These are phyloP conservation scores for Chrysochromulina parva DNA, from an alignment of 78 protist species.

Conservation along the genomic window DNA sequence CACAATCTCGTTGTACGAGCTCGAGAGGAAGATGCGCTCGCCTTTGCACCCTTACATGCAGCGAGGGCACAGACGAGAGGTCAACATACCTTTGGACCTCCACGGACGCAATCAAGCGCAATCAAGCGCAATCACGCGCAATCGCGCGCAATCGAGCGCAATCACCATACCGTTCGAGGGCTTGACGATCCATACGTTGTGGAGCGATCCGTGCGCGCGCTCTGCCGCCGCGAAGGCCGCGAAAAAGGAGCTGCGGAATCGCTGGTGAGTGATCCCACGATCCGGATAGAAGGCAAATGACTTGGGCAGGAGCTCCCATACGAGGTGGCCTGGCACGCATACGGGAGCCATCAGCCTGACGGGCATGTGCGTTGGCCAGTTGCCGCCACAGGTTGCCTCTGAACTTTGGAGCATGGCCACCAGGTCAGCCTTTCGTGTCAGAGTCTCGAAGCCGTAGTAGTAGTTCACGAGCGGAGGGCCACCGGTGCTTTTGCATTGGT, in stretches of 20 bases:
- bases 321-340: background rate
- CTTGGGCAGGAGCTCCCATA: background rate
- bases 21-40: background rate
- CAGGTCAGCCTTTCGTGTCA: background rate
- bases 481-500: too few relatives aligned
- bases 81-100: too few relatives aligned
- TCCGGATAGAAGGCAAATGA: background rate
- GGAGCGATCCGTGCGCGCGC: too few relatives aligned
- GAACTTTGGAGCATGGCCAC: background rate
- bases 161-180: background rate
- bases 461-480: background rate
- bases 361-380: background rate
- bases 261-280: background rate
- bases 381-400: background rate
- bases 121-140: too few relatives aligned
- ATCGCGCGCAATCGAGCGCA: too few relatives aligned
- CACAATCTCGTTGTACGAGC: background rate
- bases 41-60: background rate
- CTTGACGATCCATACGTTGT: background rate
- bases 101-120: too few relatives aligned
- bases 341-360: background rate
- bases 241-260: background rate
- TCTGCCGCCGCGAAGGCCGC: background rate
- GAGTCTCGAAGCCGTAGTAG: background rate
- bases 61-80: too few relatives aligned